Conservation (phyloP, 2,329 filamentous ascomycete genomes). For the Juglanconis oblonga region DNA sequence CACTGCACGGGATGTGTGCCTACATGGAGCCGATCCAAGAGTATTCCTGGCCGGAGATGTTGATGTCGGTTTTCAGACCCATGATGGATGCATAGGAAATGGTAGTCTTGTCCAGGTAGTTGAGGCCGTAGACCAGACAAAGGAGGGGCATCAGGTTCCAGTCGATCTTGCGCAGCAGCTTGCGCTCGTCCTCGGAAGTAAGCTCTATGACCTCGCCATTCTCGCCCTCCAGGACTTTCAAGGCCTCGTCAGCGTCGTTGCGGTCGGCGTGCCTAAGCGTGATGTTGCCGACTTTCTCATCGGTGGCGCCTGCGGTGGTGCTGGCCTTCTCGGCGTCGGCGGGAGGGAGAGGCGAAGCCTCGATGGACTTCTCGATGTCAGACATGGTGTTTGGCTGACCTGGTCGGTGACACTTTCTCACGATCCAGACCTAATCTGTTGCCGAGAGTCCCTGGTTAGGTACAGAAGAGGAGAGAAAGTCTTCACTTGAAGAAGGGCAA, state of each 20-base stretch:
- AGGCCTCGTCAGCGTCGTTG: constrained; percentile 41
- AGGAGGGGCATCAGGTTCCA: constrained; percentile 47
- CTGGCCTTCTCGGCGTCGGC: constrained; percentile 14
- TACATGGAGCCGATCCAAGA: constrained; percentile 51
- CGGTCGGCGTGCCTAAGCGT: constrained; percentile 32
- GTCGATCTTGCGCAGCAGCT: constrained; percentile 44
- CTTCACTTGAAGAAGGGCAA: neutral
- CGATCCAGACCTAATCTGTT: neutral
- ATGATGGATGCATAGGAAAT: constrained; percentile 50
- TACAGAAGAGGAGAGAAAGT: neutral
- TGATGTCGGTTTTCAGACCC: constrained; percentile 50
- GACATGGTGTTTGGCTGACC: constrained; percentile 1
- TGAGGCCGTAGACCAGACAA: constrained; percentile 56
- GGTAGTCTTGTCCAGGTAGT: constrained; percentile 48
- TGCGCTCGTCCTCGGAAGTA: constrained; percentile 37
- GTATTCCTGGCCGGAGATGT: constrained; percentile 59
- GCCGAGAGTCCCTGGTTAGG: neutral
- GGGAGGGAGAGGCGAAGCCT: neutral
- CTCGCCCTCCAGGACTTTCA: constrained; percentile 35
- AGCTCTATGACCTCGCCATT: constrained; percentile 33
- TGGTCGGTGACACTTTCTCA: neutral
- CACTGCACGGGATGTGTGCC: neutral
- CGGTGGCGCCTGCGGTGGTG: neutral
- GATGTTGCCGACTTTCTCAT: constrained; percentile 8
- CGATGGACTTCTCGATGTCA: constrained; percentile 15